Conservation (phyloP, 1,139 yeast genomes). For the Nematodospora anomalae region DNA sequence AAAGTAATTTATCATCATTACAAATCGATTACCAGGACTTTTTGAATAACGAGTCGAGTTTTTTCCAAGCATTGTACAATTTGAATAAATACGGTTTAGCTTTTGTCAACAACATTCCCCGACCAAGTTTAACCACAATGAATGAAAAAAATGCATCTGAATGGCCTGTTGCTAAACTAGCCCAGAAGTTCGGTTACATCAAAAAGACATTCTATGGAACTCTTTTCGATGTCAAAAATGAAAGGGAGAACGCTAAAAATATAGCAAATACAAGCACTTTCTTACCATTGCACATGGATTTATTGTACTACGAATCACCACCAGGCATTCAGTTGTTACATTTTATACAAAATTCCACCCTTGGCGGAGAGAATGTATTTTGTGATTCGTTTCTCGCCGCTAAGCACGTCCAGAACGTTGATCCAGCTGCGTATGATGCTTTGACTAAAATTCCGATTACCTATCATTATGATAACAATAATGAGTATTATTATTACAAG, state of each 20-base stretch:
- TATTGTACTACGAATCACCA: conserved; percentile 77
- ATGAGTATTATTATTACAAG: conserved; percentile 62
- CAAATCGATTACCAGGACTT: conserved; percentile 45
- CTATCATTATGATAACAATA: conserved; percentile 66
- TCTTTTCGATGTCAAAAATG: conserved; percentile 67
- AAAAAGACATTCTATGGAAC: conserved; percentile 75
- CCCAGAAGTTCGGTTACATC: conserved; percentile 65
- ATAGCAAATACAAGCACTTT: conserved; percentile 70
- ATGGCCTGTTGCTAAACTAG: conserved; percentile 52
- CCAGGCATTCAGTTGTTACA: conserved; percentile 80
- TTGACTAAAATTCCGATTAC: conserved; percentile 65
- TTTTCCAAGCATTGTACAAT: conserved; percentile 43
- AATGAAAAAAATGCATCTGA: conserved; percentile 29
- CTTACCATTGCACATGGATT: conserved; percentile 79
- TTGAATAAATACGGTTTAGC: conserved; percentile 61
- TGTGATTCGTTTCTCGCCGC: conserved; percentile 79
- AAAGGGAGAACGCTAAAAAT: conserved; percentile 59
- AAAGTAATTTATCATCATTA: conserved; percentile 20
- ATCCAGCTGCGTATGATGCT: conserved; percentile 66
- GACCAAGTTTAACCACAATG: conserved; percentile 21
- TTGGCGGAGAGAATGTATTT: conserved; percentile 72
- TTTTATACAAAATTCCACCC: conserved; percentile 58
- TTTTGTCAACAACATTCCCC: conserved; percentile 55
- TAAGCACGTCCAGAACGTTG: conserved; percentile 48
- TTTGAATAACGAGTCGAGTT: conserved; percentile 32